Conservation (phyloP, 2,329 filamentous ascomycete species). For the Cryphonectria nitschkei region DNA sequence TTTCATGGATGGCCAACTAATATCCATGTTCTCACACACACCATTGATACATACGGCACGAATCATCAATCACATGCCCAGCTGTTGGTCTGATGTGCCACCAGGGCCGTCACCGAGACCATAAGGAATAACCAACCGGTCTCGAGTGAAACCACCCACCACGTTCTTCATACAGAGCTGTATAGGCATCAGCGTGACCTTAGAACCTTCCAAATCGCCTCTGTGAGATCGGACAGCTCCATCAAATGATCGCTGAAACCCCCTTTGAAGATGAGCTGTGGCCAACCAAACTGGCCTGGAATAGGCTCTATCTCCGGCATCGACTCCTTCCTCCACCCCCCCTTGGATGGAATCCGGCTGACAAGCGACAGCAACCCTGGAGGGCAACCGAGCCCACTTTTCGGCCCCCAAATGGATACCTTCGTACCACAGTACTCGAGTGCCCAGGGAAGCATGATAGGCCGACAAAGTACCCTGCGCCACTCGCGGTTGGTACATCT, state of each 20-base stretch:
- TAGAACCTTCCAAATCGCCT: neutral
- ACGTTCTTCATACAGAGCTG: neutral
- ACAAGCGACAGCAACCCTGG: neutral
- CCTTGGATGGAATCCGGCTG: neutral
- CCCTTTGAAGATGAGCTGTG: neutral
- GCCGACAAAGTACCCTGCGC: neutral
- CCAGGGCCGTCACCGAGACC: neutral
- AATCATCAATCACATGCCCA: neutral
- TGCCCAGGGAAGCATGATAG: neutral
- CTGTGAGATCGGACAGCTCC: neutral
- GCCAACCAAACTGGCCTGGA: neutral
- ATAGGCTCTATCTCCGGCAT: slow-evolving; percentile 1
- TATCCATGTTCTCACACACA: neutral
- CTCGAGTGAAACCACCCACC: neutral
- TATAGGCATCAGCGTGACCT: neutral
- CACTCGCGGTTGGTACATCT: slow-evolving; percentile 1
- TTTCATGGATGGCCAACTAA: too few relatives aligned
- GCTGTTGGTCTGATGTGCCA: neutral
- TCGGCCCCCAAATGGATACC: slow-evolving; percentile 1
- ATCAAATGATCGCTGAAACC: neutral
- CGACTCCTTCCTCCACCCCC: neutral
- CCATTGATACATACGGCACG: neutral
- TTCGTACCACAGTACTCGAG: neutral
- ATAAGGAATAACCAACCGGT: neutral
- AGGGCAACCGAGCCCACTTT: neutral